phyloP scores from a whole-genome alignment of 2,329 filamentous ascomycete genomes.

The Alternaria conjuncta region DNA sequence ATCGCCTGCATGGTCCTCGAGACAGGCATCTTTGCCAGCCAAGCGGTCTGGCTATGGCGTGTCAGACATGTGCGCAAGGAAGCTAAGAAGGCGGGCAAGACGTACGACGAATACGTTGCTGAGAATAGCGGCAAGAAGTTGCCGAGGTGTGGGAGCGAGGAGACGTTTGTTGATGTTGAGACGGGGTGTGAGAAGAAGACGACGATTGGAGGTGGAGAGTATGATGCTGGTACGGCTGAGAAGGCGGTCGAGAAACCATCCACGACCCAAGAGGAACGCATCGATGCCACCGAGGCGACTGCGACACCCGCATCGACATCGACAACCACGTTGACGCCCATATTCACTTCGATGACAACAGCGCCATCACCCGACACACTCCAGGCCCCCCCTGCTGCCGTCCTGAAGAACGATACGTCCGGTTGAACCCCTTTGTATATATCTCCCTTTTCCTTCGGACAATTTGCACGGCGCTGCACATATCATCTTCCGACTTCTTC shows the following conservation, averaged over 20 bases:
- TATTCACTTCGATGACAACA: neutral
- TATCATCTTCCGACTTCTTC: neutral
- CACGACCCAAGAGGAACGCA: neutral
- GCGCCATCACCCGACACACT: neutral
- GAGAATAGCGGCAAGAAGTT: slow-evolving; percentile 32
- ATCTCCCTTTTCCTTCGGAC: neutral
- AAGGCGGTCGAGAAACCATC: neutral
- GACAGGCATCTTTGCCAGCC: slow-evolving; percentile 65
- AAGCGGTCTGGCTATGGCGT: slow-evolving; percentile 65
- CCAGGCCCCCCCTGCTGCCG: neutral
- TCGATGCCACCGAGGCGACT: neutral
- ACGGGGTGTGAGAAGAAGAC: slow-evolving; percentile 13
- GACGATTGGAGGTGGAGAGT: neutral
- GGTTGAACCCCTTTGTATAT: neutral
- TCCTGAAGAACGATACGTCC: neutral
- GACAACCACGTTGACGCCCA: neutral
- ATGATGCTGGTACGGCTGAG: neutral
- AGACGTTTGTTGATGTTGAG: slow-evolving; percentile 38
- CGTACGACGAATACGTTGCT: slow-evolving; percentile 61
- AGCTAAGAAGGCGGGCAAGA: slow-evolving; percentile 60
- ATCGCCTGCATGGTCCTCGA: slow-evolving; percentile 65
- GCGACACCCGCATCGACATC: neutral
- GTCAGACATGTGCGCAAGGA: slow-evolving; percentile 60
- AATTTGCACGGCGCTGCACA: neutral
- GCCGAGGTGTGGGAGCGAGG: slow-evolving; percentile 26